Base-by-base conservation (phyloP, 176 grass and related monocot genomes). In the Carex kokanica region DNA sequence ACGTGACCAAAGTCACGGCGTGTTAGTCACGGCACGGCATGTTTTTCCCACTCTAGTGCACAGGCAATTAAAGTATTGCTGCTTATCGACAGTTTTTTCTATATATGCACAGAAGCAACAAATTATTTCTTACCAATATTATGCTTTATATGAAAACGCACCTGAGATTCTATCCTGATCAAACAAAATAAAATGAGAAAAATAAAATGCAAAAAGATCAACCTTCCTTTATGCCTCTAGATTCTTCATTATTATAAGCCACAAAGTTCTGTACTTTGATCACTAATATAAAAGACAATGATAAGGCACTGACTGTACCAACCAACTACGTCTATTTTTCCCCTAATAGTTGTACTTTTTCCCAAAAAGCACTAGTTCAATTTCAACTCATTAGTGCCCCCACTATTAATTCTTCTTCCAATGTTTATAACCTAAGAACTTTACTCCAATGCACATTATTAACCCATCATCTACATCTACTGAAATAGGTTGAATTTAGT, bases 161-260 rank as follows among this genome's bases (percentile, higher is more conserved):
- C 18, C 8, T 23, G 3, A 23, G 38, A 72, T 21, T 43, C 68
- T 72, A 72, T 47, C 38, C 8, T 67, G 66, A 64, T 47, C 53
- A 70, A 27, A 84, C 81, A 27, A 64, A 68, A 56, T 27, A 52
- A 84, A 81, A 6, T 0, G 5, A 31, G n/a, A 23, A 73, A 25
- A 88, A 74, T 60, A 77, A 47, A 73, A 52, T 14, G 82, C 75
- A 83, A 60, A 61, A 59, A 82, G 70, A 82, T 85, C 86, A 87
- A 84, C 88, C 89, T 89, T 64, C 86, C 83, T 86, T 86, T 63
- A 70, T 87, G 88, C 84, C 11, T 24, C 20, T 23, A 73, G n/a
- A 21, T 49, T 73, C 41, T 73, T 47, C 38, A 49, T n/a, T 49
- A 12, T 73, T 49, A 12, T 73, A n/a, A 27, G 20, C 70, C 70